Percentiles rank a stretch among this genome's conserved stretches.
These are phyloP conservation scores for Leishmania gerbilli DNA, from an alignment of 208 protist genomes.

Conservation along the genomic window DNA sequence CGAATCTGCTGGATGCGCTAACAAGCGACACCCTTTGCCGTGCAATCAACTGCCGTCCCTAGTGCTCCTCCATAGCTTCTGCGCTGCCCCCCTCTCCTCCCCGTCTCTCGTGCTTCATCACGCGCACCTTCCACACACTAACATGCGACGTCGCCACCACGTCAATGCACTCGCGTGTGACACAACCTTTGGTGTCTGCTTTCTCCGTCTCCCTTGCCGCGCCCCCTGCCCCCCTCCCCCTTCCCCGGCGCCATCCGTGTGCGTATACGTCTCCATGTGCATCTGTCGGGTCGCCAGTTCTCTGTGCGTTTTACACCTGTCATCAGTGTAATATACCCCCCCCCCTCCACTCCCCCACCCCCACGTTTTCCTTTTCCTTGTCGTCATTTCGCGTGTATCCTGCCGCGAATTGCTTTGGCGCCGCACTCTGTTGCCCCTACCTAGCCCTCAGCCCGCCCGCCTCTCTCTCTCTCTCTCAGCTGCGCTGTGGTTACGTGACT, in stretches of 20 bases:
- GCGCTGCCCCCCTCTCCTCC: slow-evolving; percentile 1
- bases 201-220: background rate
- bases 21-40: background rate
- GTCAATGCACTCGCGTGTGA: background rate
- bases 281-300: background rate
- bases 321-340: background rate
- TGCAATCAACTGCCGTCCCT: background rate
- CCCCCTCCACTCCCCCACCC: background rate
- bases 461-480: background rate
- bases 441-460: background rate
- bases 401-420: background rate
- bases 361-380: background rate
- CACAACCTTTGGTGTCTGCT: background rate
- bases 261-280: background rate
- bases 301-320: background rate
- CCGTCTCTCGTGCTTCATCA: background rate
- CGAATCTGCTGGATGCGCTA: background rate
- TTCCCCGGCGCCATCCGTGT: background rate
- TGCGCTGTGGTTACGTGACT: background rate
- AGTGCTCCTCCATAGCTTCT: background rate
- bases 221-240: background rate
- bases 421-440: background rate
- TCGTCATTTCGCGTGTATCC: background rate
- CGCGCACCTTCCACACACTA: background rate
- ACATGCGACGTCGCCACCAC: background rate